Percentiles rank a stretch among this genome's conserved stretches.
phyloP scores from a whole-genome alignment of 2,329 filamentous ascomycete species.

The Cadophora gregata region DNA sequence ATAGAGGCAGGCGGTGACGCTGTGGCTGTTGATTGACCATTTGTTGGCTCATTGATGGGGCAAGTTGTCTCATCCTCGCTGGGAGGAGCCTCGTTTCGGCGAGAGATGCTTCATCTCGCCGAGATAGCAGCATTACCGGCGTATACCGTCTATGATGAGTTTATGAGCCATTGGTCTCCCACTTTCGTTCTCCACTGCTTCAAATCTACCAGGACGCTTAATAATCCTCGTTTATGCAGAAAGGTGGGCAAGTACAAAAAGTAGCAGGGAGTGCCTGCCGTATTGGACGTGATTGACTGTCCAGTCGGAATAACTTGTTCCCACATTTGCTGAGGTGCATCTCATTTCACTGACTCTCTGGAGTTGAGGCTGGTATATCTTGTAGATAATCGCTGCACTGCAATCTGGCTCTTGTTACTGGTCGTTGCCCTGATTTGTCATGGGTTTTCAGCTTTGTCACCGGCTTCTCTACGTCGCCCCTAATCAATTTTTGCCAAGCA shows the following conservation, averaged over 20 bases:
- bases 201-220: neutral
- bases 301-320: neutral
- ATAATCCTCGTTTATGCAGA: conserved; percentile 14
- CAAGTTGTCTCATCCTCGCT: neutral
- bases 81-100: conserved; percentile 7
- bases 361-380: neutral
- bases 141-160: neutral
- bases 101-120: neutral
- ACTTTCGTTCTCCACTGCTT: no score
- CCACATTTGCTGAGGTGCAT: neutral
- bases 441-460: neutral
- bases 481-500: neutral
- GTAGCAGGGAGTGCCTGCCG: neutral
- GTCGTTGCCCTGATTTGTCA: neutral
- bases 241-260: neutral
- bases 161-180: neutral
- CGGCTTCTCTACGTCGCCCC: neutral
- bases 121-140: neutral
- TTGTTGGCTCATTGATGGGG: neutral
- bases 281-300: neutral
- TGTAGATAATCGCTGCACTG: neutral
- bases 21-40: neutral
- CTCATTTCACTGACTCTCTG: neutral
- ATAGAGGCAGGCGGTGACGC: neutral
- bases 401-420: neutral